Evolutionary conservation across 805 yeast species (phyloP).

Genomic region (Lipomyces starkeyi): DNA sequence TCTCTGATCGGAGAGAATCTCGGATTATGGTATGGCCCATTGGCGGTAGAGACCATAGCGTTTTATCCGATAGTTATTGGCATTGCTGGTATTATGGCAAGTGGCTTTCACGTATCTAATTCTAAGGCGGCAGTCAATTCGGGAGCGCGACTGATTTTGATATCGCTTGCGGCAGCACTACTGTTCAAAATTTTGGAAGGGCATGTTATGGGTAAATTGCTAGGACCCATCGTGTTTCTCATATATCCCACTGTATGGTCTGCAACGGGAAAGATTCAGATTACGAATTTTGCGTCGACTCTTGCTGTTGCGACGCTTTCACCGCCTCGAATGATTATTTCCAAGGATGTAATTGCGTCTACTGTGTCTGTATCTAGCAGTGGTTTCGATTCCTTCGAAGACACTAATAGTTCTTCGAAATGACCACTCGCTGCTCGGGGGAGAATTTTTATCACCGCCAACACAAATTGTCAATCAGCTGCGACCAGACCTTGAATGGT

Average conservation of each 20-base stretch:
- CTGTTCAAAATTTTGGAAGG: conserved; percentile 16
- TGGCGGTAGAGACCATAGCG: conserved; percentile 18
- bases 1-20: conserved; percentile 7
- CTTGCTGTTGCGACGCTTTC: conserved; percentile 7
- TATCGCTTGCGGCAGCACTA: conserved; percentile 15
- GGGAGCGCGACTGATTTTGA: conserved; percentile 15
- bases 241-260: not conserved
- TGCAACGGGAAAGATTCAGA: conserved; percentile 13
- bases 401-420: conserved; percentile 18
- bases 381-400: conserved; percentile 15
- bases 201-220: conserved; percentile 16
- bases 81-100: conserved; percentile 16
- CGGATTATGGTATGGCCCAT: conserved; percentile 30
- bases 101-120: not conserved
- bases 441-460: conserved; percentile 22
- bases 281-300: conserved; percentile 9
- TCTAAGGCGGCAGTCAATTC: conserved; percentile 13
- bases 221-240: conserved; percentile 6
- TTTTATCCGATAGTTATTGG: conserved; percentile 23
- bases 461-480: conserved; percentile 8
- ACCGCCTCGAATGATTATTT: conserved; percentile 9
- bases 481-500: conserved; percentile 12
- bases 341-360: conserved; percentile 10
- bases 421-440: conserved; percentile 36
- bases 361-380: conserved; percentile 31